Evolutionary conservation across 345 rosid species (phyloP), one percentile per base, ranked within the genome.

Genomic region (Psidium friedrichsthalianum): DNA sequence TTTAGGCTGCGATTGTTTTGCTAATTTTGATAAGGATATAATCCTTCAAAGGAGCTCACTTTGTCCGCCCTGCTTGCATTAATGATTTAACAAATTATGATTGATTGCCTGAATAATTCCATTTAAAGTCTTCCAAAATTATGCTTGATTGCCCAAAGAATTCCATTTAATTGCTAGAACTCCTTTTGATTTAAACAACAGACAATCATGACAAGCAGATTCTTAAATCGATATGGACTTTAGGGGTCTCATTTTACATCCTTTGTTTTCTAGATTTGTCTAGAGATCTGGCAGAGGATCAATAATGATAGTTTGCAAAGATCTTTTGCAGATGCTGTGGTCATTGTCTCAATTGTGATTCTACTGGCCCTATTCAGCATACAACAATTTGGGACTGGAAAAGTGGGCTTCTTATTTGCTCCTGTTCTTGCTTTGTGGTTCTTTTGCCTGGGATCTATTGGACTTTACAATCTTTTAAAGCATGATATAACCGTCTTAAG

Each of bases 341-440:
- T 97, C 82, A 4, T 89, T 80, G 92, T 94, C 86, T 92, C 99
- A 47, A 92, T 94, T 51, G 44, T 90, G 74, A 90, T 98, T 82
- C 97, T 95, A 5, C 85, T 95, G 86, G 95, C 86, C 6, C 88
- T 98, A 90, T 98, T 98, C 91, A 94, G 94, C 94, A 96, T 96
- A 87, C 99, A 98, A 86, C 87, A 85, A 84, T 98, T 98, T 88
- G 98, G 98, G 59, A 95, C 98, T 13, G 93, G 96, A 85, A 98
- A 98, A 93, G 98, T 96, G 83, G 94, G 96, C 82, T 92, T 95
- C 90, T 83, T 94, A 88, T 98, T 98, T 91, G 96, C 98, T 87
- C 99, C 99, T 10, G 86, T 93, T 64, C 94, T 98, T 36, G 96
- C 93, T 29, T 87, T 95, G 85, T 96, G 99, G 99, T 98, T 98